A percentile compares a stretch with the other conserved stretches of the same genome.
Conservation (phyloP, 805 yeast genomes). For the Candida ficus region DNA sequence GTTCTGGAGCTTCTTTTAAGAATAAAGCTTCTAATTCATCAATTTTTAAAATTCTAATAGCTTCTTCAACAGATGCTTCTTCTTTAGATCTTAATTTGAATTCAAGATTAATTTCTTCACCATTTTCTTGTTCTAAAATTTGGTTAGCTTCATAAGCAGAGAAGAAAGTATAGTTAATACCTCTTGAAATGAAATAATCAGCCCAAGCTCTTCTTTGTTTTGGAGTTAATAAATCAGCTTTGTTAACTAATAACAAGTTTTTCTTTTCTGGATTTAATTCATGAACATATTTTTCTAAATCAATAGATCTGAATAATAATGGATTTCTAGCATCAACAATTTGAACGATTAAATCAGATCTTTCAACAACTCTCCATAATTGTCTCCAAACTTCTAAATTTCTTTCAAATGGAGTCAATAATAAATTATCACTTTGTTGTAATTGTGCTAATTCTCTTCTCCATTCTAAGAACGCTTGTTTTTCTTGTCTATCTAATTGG, state of each 20-base stretch:
- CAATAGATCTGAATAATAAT: constrained; percentile 79
- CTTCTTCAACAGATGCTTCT: constrained; percentile 34
- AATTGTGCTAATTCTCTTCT: constrained; percentile 81
- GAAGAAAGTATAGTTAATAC: constrained; percentile 85
- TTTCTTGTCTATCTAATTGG: constrained; percentile 82
- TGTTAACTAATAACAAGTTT: constrained; percentile 82
- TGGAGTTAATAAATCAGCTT: constrained; percentile 80
- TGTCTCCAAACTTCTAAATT: constrained; percentile 98
- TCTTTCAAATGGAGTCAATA: constrained; percentile 94
- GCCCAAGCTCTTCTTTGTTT: constrained; percentile 87
- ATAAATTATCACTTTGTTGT: constrained; percentile 78
- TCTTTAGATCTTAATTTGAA: constrained; percentile 13
- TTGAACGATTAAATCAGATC: constrained; percentile 91
- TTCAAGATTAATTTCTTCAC: constrained; percentile 14
- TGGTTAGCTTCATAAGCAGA: constrained; percentile 85
- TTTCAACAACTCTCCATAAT: constrained; percentile 94
- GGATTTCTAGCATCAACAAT: constrained; percentile 98
- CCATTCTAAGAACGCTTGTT: constrained; percentile 90
- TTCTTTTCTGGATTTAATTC: constrained; percentile 72
- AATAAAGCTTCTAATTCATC: constrained; percentile 83
- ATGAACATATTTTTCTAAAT: constrained; percentile 76
- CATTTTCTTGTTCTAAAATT: constrained; percentile 57
- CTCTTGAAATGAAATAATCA: constrained; percentile 59
- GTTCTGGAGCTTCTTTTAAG: constrained; percentile 70
- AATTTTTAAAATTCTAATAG: constrained; percentile 68